Percentiles rank a stretch among this genome's conserved stretches.
phyloP scores from a whole-genome alignment of 441 rosid species.

The Eugenia klotzschiana region DNA sequence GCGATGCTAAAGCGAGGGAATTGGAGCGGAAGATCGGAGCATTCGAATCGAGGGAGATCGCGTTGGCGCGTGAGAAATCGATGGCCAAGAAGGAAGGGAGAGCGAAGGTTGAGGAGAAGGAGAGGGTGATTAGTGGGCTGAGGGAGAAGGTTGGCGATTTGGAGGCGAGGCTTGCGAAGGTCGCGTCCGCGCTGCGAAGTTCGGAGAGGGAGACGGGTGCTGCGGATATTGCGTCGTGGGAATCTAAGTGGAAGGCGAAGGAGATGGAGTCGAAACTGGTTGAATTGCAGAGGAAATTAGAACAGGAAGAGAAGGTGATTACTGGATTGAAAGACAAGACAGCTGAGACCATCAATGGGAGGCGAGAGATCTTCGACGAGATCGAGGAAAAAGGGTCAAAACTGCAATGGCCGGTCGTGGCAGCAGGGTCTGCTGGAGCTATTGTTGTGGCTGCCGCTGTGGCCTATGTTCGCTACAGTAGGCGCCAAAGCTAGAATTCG shows the following conservation, averaged over 20 bases:
- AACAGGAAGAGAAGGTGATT: constrained; percentile 22
- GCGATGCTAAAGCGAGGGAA: constrained; percentile 46
- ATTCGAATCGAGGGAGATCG: constrained; percentile 38
- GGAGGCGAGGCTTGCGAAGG: constrained; percentile 20
- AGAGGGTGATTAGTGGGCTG: constrained; percentile 20
- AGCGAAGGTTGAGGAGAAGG: constrained; percentile 38
- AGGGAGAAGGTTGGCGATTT: constrained; percentile 27
- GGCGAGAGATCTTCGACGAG: neutral
- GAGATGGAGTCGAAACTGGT: constrained; percentile 22
- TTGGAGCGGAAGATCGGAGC: constrained; percentile 49
- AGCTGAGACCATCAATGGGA: constrained; percentile 20
- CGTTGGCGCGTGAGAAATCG: constrained; percentile 46
- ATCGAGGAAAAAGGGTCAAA: constrained; percentile 5
- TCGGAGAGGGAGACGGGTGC: constrained; percentile 17
- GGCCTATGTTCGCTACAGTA: constrained; percentile 26
- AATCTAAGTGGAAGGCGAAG: constrained; percentile 18
- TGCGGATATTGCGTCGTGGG: constrained; percentile 12
- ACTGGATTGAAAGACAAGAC: constrained; percentile 23
- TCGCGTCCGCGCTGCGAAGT: constrained; percentile 17
- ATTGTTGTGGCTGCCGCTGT: constrained; percentile 31
- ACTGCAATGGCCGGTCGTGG: constrained; percentile 29
- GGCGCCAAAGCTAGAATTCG: constrained; percentile 1
- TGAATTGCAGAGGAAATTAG: constrained; percentile 26
- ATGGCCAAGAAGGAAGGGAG: constrained; percentile 42
- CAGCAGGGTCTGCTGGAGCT: constrained; percentile 35